Conservation (phyloP, 2,329 filamentous ascomycete species). For the Ceratocystis cubensis region DNA sequence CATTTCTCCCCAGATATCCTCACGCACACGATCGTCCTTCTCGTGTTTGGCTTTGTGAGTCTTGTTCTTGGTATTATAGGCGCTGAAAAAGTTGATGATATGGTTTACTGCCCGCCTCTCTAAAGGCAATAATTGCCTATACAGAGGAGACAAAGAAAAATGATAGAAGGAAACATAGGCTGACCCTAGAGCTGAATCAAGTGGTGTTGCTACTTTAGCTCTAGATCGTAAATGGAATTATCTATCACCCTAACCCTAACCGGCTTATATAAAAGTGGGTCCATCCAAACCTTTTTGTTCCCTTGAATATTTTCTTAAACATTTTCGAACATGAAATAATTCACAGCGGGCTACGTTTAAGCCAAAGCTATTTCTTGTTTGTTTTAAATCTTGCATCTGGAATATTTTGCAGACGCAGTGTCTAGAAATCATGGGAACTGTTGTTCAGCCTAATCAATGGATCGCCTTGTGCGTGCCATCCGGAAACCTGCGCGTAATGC, state of each 20-base stretch:
- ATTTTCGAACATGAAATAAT: neutral
- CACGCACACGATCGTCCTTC: conserved; percentile 30
- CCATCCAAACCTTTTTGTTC: neutral
- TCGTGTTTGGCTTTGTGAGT: conserved; percentile 30
- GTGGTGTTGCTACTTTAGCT: no score
- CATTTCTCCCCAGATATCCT: conserved; percentile 25
- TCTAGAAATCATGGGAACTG: conserved; percentile 29
- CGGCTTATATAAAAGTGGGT: neutral
- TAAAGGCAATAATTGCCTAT: no score
- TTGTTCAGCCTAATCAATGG: conserved; percentile 48
- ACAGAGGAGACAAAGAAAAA: neutral
- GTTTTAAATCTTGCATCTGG: neutral
- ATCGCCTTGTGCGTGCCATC: conserved; percentile 48
- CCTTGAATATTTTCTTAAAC: conserved; percentile 8
- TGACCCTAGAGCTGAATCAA: neutral
- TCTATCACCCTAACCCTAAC: neutral
- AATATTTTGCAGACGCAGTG: neutral
- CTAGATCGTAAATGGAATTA: no score
- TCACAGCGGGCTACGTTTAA: neutral
- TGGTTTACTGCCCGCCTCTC: neutral
- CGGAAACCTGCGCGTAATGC: conserved; percentile 44
- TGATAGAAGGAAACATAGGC: neutral
- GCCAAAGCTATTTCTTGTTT: neutral
- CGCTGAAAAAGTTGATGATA: conserved; percentile 21
- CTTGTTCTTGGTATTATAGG: conserved; percentile 29